Conservation (phyloP, 768 basidiomycete species). For the Mycena vitilis region DNA sequence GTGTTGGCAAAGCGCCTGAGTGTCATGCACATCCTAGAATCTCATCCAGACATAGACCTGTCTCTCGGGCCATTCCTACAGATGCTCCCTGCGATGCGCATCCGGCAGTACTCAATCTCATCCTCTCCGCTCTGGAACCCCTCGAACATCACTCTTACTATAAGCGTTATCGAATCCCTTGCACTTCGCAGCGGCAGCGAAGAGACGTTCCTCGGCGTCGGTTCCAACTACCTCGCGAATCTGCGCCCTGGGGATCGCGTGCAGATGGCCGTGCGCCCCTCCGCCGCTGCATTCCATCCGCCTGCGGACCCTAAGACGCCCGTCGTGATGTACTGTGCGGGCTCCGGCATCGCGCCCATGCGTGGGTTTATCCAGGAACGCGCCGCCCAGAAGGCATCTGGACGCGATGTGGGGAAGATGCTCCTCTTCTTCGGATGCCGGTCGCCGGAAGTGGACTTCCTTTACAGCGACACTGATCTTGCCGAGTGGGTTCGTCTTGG, state of each 20-base stretch:
- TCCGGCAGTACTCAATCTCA: conserved; percentile 8
- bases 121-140: conserved; percentile 9
- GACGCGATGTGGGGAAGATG: background rate
- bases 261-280: background rate
- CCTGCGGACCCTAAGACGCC: background rate
- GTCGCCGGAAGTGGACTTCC: background rate
- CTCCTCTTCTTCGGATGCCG: conserved; percentile 1
- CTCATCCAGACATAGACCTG: background rate
- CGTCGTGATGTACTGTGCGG: conserved; percentile 5
- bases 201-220: background rate
- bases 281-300: background rate
- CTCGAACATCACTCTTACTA: background rate
- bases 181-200: background rate
- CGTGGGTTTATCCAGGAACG: conserved; percentile 5
- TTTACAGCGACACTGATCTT: background rate
- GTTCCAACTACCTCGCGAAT: conserved; percentile 1
- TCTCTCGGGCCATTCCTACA: background rate
- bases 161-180: background rate
- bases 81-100: conserved; percentile 3
- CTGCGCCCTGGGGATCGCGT: background rate
- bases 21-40: background rate
- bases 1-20: conserved; percentile 3
- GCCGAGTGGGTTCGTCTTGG: background rate
- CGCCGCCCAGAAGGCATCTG: conserved; percentile 1
- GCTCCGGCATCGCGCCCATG: background rate